Evolutionary conservation across 2,329 filamentous ascomycete genomes (phyloP).

Genomic region (Trichoderma guizhouense): DNA sequence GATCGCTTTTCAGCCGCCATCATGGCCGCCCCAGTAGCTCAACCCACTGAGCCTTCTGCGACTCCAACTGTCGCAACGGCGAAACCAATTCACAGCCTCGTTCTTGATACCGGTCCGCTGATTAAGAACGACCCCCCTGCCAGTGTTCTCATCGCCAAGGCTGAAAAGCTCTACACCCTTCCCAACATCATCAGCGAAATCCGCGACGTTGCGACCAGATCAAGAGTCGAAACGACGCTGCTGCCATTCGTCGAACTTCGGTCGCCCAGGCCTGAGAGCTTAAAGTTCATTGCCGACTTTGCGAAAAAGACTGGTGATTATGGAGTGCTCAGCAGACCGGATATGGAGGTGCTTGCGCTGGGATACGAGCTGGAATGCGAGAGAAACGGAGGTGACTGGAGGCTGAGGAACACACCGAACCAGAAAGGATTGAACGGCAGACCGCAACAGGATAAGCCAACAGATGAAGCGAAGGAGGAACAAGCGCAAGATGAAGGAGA

Average conservation of each 20-base stretch:
- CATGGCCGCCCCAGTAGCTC: constrained; percentile 24
- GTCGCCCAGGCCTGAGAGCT: constrained; percentile 69
- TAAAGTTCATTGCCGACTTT: constrained; percentile 79
- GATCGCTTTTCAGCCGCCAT: neutral
- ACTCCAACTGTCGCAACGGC: constrained; percentile 19
- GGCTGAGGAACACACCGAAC: constrained; percentile 71
- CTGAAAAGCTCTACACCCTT: constrained; percentile 76
- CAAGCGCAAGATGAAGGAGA: constrained; percentile 12
- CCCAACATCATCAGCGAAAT: constrained; percentile 87
- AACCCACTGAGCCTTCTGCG: constrained; percentile 17
- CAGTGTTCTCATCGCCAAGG: constrained; percentile 74
- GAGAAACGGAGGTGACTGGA: constrained; percentile 83
- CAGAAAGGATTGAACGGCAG: constrained; percentile 75
- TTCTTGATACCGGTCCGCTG: constrained; percentile 88
- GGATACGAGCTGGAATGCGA: constrained; percentile 95
- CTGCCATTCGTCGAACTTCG: constrained; percentile 80
- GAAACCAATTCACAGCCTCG: constrained; percentile 76
- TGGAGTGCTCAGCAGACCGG: constrained; percentile 79
- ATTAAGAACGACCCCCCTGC: constrained; percentile 89
- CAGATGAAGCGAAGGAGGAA: constrained; percentile 26
- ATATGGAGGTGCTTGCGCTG: constrained; percentile 84
- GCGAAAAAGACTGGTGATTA: constrained; percentile 86
- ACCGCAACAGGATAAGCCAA: constrained; percentile 25
- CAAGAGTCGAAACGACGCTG: constrained; percentile 78
- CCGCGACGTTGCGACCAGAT: constrained; percentile 75